Evolutionary conservation across 352 stramenopile genomes (phyloP).

Genomic region (Phytophthora nicotianae): DNA sequence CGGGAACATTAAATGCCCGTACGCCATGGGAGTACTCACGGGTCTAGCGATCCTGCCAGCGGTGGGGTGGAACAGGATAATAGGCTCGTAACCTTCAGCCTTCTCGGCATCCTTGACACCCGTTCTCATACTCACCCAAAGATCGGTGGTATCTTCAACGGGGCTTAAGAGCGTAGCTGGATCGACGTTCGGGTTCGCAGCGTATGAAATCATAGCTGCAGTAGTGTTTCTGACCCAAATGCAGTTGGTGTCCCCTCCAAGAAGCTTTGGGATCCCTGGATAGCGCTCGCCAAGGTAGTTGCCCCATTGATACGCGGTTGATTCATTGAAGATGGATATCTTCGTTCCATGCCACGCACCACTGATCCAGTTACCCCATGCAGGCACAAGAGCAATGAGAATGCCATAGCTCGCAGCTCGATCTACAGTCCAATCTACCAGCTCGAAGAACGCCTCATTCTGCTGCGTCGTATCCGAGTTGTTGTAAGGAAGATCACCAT

Average conservation of each 20-base stretch:
- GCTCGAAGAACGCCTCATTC: not conserved
- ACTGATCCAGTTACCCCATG: not conserved
- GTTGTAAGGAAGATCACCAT: not conserved
- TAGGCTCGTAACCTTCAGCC: conserved; percentile 14
- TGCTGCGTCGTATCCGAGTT: not conserved
- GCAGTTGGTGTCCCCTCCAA: not conserved
- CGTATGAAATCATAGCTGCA: conserved; percentile 9
- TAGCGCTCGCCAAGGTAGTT: not conserved
- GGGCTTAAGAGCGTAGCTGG: conserved; percentile 6
- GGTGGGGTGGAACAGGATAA: conserved; percentile 25
- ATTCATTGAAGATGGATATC: not conserved
- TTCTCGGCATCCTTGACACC: conserved; percentile 19
- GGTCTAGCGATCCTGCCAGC: conserved; percentile 13
- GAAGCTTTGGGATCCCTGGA: not conserved
- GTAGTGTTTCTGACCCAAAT: conserved; percentile 17
- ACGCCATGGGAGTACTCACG: conserved; percentile 15
- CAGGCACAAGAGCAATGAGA: not conserved
- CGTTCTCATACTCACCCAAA: conserved; percentile 23
- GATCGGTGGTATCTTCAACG: conserved; percentile 21
- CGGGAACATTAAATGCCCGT: conserved; percentile 22
- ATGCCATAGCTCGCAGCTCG: not conserved
- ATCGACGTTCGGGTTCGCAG: conserved; percentile 12
- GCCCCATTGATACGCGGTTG: not conserved
- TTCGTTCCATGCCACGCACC: not conserved
- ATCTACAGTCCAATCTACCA: not conserved